Conservation (phyloP, 108 stramenopile species). For the Nitzschia inconspicua region DNA sequence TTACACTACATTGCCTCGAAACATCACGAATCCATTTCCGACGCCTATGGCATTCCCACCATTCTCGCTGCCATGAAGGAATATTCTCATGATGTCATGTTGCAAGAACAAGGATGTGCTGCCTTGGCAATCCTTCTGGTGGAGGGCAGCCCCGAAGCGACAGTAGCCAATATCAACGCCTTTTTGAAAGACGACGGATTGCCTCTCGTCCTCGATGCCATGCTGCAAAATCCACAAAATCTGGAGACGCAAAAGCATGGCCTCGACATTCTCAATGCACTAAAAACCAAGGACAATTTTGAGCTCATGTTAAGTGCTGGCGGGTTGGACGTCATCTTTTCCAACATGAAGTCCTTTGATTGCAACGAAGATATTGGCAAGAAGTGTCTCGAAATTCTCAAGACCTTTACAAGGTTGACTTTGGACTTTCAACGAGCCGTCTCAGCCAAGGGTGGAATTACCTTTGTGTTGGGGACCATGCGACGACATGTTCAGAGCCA, state of each 20-base stretch:
- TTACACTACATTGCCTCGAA: conserved; percentile 5
- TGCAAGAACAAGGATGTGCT: conserved; percentile 33
- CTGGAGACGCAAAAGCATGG: conserved; percentile 21
- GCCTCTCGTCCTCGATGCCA: conserved; percentile 14
- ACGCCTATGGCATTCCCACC: conserved; percentile 13
- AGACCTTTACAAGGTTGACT: conserved; percentile 30
- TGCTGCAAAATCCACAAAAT: conserved; percentile 15
- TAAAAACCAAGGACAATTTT: conserved; percentile 26
- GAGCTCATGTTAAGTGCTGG: conserved; percentile 27
- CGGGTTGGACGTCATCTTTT: conserved; percentile 27
- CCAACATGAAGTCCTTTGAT: conserved; percentile 21
- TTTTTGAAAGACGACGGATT: conserved; percentile 21
- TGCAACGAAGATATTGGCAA: conserved; percentile 9
- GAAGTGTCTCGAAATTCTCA: conserved; percentile 21
- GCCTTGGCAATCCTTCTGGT: conserved; percentile 12
- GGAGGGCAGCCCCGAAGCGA: conserved; percentile 2
- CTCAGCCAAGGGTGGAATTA: conserved; percentile 33
- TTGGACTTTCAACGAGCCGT: conserved; percentile 39
- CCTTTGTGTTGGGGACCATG: conserved; percentile 24
- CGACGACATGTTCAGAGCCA: conserved; percentile 23
- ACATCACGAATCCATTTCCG: conserved; percentile 11
- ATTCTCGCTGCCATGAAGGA: conserved; percentile 27
- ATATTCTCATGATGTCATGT: conserved; percentile 8
- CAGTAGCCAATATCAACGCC: conserved; percentile 4
- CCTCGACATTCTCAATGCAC: conserved; percentile 11